A percentile compares a stretch with the other conserved stretches of the same genome.
These are phyloP conservation scores for Quercus rubra DNA, from an alignment of 306 rosid genomes.

Conservation along the genomic window DNA sequence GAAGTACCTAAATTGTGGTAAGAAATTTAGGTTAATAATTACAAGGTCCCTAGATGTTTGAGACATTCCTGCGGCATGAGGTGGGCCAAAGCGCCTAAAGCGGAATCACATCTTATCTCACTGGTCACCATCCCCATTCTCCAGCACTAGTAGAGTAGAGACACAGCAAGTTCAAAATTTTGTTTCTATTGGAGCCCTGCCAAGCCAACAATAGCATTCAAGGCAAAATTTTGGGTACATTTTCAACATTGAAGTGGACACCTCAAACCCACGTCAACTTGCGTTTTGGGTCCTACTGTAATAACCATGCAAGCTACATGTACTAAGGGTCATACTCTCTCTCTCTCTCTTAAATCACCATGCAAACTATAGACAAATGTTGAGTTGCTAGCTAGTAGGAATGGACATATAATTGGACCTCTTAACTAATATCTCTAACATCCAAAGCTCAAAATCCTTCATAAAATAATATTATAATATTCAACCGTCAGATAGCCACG, in stretches of 20 bases:
- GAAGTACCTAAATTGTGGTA: not conserved
- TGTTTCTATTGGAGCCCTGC: slow-evolving; percentile 1
- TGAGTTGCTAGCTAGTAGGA: not conserved
- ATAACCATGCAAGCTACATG: no score
- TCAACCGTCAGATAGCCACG: no score
- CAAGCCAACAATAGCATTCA: not conserved
- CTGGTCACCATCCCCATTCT: slow-evolving; percentile 25
- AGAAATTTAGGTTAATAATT: not conserved
- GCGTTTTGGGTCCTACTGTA: not conserved
- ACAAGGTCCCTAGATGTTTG: slow-evolving; percentile 8
- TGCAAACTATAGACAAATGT: not conserved
- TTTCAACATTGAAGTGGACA: not conserved
- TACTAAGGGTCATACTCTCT: not conserved
- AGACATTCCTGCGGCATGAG: slow-evolving; percentile 15
- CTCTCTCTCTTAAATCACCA: slow-evolving; percentile 5
- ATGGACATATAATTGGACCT: no score
- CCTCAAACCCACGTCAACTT: not conserved
- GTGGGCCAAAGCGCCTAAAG: slow-evolving; percentile 17
- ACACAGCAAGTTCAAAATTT: slow-evolving; percentile 19
- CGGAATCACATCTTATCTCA: slow-evolving; percentile 21
- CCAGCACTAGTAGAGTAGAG: not conserved
- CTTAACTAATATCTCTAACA: no score
- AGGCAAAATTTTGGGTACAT: not conserved
- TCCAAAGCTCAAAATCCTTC: no score
- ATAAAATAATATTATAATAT: no score